phyloP scores from a whole-genome alignment of 2,329 filamentous ascomycete species.

The Arthrobotrys entomopaga region DNA sequence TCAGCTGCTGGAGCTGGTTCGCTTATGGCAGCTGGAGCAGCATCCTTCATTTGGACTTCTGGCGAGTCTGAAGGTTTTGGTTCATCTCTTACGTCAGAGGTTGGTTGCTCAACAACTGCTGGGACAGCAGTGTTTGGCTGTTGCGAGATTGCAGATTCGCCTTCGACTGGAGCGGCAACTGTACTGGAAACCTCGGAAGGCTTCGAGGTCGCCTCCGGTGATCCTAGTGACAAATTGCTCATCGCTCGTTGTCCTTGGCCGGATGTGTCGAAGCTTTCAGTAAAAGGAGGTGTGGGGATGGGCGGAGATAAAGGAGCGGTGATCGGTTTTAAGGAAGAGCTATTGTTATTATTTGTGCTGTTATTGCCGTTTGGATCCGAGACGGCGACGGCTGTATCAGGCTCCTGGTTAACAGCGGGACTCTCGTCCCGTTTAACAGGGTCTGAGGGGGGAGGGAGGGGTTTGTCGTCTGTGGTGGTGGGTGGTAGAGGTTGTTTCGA shows the following conservation, averaged over 20 bases:
- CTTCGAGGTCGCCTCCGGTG: slow-evolving; percentile 56
- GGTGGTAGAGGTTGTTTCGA: slow-evolving; percentile 32
- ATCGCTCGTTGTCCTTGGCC: slow-evolving; percentile 56
- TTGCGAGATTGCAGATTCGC: slow-evolving; percentile 46
- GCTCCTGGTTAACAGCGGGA: slow-evolving; percentile 30
- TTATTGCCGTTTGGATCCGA: slow-evolving; percentile 31
- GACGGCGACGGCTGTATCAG: slow-evolving; percentile 37
- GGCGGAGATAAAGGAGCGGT: slow-evolving; percentile 58
- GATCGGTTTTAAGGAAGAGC: slow-evolving; percentile 56
- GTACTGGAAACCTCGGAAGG: slow-evolving; percentile 33
- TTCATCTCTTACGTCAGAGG: slow-evolving; percentile 37
- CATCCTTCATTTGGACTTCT: slow-evolving; percentile 50
- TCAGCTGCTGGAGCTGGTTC: slow-evolving; percentile 16
- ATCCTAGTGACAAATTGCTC: slow-evolving; percentile 58
- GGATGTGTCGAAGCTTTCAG: slow-evolving; percentile 60
- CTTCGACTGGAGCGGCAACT: slow-evolving; percentile 34
- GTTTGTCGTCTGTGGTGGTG: slow-evolving; percentile 4
- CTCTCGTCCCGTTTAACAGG: slow-evolving; percentile 19
- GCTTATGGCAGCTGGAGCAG: slow-evolving; percentile 6
- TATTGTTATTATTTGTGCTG: slow-evolving; percentile 3
- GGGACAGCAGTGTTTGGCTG: slow-evolving; percentile 56
- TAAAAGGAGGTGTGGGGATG: slow-evolving; percentile 59
- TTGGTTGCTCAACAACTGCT: slow-evolving; percentile 37
- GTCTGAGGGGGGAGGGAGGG: slow-evolving; percentile 17
- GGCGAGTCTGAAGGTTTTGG: slow-evolving; percentile 33